Percentiles rank a stretch among this genome's conserved stretches.
These are phyloP conservation scores for Venustampulla echinocandica DNA, from an alignment of 495 filamentous ascomycete genomes.

Conservation along the genomic window DNA sequence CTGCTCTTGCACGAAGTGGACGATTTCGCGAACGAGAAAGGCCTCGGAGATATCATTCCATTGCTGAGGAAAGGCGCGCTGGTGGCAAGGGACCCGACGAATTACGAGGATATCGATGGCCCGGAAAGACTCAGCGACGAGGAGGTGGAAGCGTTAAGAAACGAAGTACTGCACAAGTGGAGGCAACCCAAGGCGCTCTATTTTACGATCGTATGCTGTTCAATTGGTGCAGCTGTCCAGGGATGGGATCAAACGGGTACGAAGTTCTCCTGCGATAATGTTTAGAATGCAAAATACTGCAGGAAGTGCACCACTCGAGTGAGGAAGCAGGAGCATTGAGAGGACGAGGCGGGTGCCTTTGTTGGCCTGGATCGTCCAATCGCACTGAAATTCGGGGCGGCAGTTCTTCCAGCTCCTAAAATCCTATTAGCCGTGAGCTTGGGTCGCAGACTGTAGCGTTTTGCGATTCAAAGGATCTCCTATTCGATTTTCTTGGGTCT, in stretches of 20 bases:
- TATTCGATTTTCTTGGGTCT: too few relatives aligned
- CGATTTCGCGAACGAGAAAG: conserved; percentile 43
- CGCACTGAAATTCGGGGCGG: background rate
- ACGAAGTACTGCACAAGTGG: conserved; percentile 57
- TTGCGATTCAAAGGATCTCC: too few relatives aligned
- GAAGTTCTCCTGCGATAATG: background rate
- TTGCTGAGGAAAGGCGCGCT: conserved; percentile 54
- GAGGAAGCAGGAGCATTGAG: too few relatives aligned
- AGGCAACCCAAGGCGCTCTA: conserved; percentile 44
- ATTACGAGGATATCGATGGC: conserved; percentile 41
- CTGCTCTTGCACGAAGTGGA: conserved; percentile 48
- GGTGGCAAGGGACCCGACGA: conserved; percentile 50
- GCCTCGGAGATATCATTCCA: conserved; percentile 39
- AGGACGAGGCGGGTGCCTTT: too few relatives aligned
- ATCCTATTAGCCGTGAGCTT: background rate
- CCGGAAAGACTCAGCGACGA: conserved; percentile 41
- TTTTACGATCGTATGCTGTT: conserved; percentile 59
- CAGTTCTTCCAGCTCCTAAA: background rate
- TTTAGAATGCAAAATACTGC: background rate
- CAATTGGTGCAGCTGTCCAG: conserved; percentile 67
- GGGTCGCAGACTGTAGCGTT: too few relatives aligned
- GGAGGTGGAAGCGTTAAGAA: conserved; percentile 44
- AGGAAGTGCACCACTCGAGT: background rate
- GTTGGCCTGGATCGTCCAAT: too few relatives aligned
- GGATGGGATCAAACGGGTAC: conserved; percentile 46